These are phyloP conservation scores for Podaxis sp. DNA, from an alignment of 768 basidiomycete species.

Conservation along the genomic window DNA sequence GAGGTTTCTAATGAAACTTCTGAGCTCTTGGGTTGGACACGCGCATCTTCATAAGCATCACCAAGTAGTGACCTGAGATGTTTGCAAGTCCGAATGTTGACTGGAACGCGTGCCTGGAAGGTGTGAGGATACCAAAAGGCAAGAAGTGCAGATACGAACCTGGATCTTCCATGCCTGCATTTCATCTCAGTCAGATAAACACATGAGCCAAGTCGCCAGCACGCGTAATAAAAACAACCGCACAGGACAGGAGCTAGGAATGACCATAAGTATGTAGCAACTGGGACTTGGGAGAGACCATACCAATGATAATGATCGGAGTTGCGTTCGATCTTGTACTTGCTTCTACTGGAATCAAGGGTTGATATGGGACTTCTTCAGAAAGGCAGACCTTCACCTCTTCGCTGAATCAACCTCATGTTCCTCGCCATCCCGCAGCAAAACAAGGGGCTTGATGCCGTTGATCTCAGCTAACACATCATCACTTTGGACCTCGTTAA, in stretches of 20 bases:
- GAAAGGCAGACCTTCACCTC: constrained; percentile 24
- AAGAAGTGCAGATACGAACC: background rate
- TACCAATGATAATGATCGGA: constrained; percentile 41
- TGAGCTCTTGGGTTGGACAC: background rate
- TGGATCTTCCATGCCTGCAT: constrained; percentile 30
- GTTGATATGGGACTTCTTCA: background rate
- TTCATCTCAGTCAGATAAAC: background rate
- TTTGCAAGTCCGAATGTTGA: constrained; percentile 43
- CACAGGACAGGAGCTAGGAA: constrained; percentile 32
- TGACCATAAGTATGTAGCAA: background rate
- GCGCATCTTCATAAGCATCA: constrained; percentile 34
- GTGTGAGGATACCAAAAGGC: background rate
- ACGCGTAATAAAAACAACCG: background rate
- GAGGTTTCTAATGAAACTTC: background rate
- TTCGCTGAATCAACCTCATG: constrained; percentile 41
- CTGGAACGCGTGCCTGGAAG: constrained; percentile 21
- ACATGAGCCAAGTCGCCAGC: background rate
- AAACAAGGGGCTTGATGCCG: constrained; percentile 48
- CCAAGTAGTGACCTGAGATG: constrained; percentile 40
- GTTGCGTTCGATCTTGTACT: constrained; percentile 37
- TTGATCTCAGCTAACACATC: constrained; percentile 30
- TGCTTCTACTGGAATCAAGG: constrained; percentile 25
- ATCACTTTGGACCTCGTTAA: background rate
- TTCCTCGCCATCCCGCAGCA: constrained; percentile 46
- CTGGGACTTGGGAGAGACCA: background rate